A percentile compares a stretch with the other conserved stretches of the same genome.
Evolutionary conservation across 331 rosid species (phyloP).

Genomic region (Erythrophleum ivorense): DNA sequence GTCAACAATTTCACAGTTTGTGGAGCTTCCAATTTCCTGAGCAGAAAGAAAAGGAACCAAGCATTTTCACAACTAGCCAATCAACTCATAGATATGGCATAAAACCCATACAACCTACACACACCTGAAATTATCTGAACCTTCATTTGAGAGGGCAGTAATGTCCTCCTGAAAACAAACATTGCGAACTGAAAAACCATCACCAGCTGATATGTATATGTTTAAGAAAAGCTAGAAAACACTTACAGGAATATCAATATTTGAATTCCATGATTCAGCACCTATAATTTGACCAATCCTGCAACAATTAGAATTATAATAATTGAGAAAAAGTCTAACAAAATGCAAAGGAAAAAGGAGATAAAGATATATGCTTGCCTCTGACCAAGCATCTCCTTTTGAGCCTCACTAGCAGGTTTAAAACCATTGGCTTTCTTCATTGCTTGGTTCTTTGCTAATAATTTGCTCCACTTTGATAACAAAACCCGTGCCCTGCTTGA

Average conservation of each 20-base stretch:
- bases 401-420: constrained; percentile 54
- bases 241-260: constrained; percentile 69
- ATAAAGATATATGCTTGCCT: constrained; percentile 65
- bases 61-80: constrained; percentile 36
- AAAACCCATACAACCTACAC: constrained; percentile 3
- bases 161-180: constrained; percentile 66
- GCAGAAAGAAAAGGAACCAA: constrained; percentile 24
- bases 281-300: constrained; percentile 72
- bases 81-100: constrained; percentile 29
- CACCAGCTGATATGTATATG: constrained; percentile 33
- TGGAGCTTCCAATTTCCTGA: constrained; percentile 73
- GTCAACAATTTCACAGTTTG: constrained; percentile 67
- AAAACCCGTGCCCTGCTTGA: constrained; percentile 98
- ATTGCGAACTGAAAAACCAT: constrained; percentile 36
- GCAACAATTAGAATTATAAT: constrained; percentile 45
- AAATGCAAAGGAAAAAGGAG: constrained; percentile 9
- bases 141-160: constrained; percentile 50
- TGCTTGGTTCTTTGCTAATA: constrained; percentile 79
- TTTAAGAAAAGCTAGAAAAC: constrained; percentile 12
- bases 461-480: constrained; percentile 93
- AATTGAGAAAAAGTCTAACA: constrained; percentile 36
- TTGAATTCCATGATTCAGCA: constrained; percentile 75
- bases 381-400: constrained; percentile 65
- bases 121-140: constrained; percentile 66
- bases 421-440: constrained; percentile 74